These are phyloP conservation scores for Raphanus hybrid DNA, from an alignment of 441 rosid genomes.

Conservation along the genomic window DNA sequence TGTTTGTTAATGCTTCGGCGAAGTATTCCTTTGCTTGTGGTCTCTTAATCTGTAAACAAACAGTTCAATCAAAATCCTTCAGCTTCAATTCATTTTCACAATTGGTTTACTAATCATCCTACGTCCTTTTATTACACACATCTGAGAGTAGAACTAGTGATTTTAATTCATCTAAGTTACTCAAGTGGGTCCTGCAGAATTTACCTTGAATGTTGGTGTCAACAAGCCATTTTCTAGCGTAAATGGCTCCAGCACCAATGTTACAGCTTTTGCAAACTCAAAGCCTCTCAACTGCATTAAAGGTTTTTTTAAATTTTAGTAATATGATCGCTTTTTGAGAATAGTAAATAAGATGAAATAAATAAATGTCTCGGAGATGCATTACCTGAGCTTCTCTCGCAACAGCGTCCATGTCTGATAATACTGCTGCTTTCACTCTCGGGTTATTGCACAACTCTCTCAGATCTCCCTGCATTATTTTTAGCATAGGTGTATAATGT, in stretches of 20 bases:
- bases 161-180: slow-evolving; percentile 14
- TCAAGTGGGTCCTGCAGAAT: slow-evolving; percentile 29
- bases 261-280: slow-evolving; percentile 90
- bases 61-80: background rate
- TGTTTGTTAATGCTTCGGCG: slow-evolving; percentile 65
- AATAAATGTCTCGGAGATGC: slow-evolving; percentile 22
- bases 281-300: slow-evolving; percentile 88
- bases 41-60: slow-evolving; percentile 76
- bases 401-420: slow-evolving; percentile 79
- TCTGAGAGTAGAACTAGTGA: background rate
- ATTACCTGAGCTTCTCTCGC: slow-evolving; percentile 93
- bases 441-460: slow-evolving; percentile 78
- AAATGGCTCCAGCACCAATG: slow-evolving; percentile 85
- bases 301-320: background rate
- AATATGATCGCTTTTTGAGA: background rate
- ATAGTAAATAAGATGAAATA: background rate
- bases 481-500: slow-evolving; percentile 1
- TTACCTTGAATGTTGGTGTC: slow-evolving; percentile 96
- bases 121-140: background rate
- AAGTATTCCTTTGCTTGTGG: slow-evolving; percentile 93
- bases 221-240: slow-evolving; percentile 84
- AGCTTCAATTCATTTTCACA: slow-evolving; percentile 16
- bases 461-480: slow-evolving; percentile 63
- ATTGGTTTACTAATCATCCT: background rate
- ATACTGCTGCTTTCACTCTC: slow-evolving; percentile 77